Evolutionary conservation across 2,329 filamentous ascomycete genomes (phyloP).

Genomic region (Paecilomyces niveus): DNA sequence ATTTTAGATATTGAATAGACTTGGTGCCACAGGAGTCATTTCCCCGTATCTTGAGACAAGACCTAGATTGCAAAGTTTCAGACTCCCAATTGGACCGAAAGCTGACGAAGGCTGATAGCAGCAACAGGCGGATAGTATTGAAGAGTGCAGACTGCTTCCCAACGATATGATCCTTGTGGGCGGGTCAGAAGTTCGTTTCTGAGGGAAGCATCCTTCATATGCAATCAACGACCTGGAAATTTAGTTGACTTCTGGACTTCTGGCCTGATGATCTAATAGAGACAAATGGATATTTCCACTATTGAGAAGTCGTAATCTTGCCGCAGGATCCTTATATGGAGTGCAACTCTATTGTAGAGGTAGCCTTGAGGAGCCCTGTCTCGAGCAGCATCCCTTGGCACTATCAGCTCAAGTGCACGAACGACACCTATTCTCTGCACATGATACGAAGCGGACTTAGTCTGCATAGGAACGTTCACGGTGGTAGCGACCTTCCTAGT

Average conservation of each 20-base stretch:
- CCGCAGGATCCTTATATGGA: too few species aligned
- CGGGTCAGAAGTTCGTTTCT: neutral
- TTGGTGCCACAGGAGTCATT: neutral
- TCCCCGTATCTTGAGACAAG: neutral
- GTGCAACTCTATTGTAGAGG: too few species aligned
- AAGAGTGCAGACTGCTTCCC: neutral
- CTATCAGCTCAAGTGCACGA: neutral
- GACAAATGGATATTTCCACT: too few species aligned
- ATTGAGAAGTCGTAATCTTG: too few species aligned
- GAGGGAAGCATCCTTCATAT: neutral
- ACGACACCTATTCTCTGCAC: neutral
- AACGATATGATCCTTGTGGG: neutral
- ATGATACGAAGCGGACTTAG: neutral
- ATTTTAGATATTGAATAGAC: neutral
- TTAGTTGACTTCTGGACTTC: neutral
- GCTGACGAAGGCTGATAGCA: neutral
- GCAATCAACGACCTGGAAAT: neutral
- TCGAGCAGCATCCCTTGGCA: too few species aligned
- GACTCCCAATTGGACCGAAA: neutral
- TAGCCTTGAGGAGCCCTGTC: too few species aligned
- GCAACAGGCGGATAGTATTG: neutral
- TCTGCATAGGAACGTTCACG: neutral
- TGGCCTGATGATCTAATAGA: neutral
- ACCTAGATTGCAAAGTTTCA: neutral
- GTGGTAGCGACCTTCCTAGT: neutral